Percentiles rank a stretch among this genome's conserved stretches.
Conservation (phyloP, 495 filamentous ascomycete species). For the Penicillium simplicissimum region DNA sequence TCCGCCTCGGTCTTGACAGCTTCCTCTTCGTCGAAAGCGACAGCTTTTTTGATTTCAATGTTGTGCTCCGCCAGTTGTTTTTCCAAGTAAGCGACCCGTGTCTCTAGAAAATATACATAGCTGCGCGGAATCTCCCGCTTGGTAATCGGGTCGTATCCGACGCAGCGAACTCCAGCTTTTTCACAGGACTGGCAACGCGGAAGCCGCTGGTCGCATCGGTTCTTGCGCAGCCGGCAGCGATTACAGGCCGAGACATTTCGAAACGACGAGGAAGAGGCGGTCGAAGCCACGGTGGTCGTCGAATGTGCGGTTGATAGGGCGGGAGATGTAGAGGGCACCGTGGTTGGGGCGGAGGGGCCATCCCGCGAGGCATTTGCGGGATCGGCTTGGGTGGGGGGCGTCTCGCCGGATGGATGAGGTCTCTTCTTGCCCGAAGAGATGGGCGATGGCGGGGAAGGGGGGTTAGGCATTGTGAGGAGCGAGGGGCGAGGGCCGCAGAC, state of each 20-base stretch:
- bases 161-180: slow-evolving; percentile 84
- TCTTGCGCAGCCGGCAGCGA: slow-evolving; percentile 88
- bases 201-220: slow-evolving; percentile 89
- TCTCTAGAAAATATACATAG: slow-evolving; percentile 94
- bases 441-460: slow-evolving; percentile 37
- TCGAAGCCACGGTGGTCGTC: slow-evolving; percentile 23
- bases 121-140: slow-evolving; percentile 92
- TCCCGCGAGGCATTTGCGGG: slow-evolving; percentile 20
- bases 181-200: slow-evolving; percentile 88
- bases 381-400: slow-evolving; percentile 25
- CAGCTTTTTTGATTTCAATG: slow-evolving; percentile 70
- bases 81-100: slow-evolving; percentile 80
- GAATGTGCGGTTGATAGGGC: slow-evolving; percentile 21
- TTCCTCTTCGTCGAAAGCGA: slow-evolving; percentile 71
- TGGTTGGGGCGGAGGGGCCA: slow-evolving; percentile 16
- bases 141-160: slow-evolving; percentile 94
- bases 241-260: slow-evolving; percentile 96
- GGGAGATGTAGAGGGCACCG: slow-evolving; percentile 22
- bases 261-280: slow-evolving; percentile 60
- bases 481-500: slow-evolving; percentile 29
- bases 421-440: slow-evolving; percentile 45
- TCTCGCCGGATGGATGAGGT: slow-evolving; percentile 34
- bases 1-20: slow-evolving; percentile 40
- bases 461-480: slow-evolving; percentile 42
- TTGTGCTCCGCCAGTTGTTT: slow-evolving; percentile 67